Conservation (phyloP, 257 asterid genomes). For the Fraxinus anomala region DNA sequence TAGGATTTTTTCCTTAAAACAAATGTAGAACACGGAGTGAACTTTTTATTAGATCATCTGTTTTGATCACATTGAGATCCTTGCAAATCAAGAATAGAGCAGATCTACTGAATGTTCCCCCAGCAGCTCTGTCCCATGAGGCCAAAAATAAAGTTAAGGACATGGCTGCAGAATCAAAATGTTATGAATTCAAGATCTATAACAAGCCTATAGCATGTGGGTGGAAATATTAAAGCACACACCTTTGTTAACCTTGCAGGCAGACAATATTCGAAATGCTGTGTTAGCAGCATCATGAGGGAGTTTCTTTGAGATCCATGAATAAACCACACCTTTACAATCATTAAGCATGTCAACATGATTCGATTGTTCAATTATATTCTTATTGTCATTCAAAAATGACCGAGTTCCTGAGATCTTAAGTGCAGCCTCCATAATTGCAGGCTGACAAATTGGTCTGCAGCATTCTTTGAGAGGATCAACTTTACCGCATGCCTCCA, state of each 20-base stretch:
- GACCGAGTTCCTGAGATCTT: conserved; percentile 67
- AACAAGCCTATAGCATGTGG: background rate
- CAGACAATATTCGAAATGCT: conserved; percentile 81
- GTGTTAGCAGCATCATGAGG: conserved; percentile 70
- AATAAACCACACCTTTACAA: conserved; percentile 83
- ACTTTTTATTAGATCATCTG: no score
- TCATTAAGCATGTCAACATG: conserved; percentile 64
- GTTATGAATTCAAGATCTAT: no score
- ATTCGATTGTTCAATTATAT: conserved; percentile 52
- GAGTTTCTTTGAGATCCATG: conserved; percentile 87
- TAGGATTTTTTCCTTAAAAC: background rate
- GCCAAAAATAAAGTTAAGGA: background rate
- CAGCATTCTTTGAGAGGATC: conserved; percentile 97
- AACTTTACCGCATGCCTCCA: conserved; percentile 81
- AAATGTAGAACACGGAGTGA: no score
- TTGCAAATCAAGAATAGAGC: background rate
- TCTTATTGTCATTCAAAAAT: conserved; percentile 51
- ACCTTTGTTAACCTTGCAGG: conserved; percentile 98
- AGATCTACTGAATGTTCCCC: background rate
- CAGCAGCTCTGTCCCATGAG: background rate
- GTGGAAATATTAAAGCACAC: conserved; percentile 4
- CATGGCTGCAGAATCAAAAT: background rate
- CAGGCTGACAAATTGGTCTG: conserved; percentile 87
- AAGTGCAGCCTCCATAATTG: conserved; percentile 83
- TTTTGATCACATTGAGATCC: background rate